Evolutionary conservation across 2,329 filamentous ascomycete genomes (phyloP), one percentile per base, ranked within the genome.

Genomic region (Exserohilum rostratum): DNA sequence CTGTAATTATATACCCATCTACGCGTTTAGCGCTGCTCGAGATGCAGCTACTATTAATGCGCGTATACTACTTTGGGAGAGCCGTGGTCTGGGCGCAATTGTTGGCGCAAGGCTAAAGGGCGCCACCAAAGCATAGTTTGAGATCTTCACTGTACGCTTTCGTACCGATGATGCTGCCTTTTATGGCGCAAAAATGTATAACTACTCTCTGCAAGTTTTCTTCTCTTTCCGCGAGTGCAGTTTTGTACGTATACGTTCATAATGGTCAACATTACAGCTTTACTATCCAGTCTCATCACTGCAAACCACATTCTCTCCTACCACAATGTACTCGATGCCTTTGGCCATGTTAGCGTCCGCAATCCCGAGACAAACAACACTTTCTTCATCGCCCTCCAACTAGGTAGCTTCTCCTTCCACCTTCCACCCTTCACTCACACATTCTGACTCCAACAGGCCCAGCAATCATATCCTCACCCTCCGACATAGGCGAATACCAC

Each of bases 341-440:
- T 79, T 57, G 81, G 82, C 18, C 82, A 84, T 52, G 66, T 84
- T n/a, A 82, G 80, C 9, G 69, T 81, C 30, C 75, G 82, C 3
- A 77, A 83, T 52, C 80, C 81, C 0, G 53, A 57, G 12, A 75
- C 79, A 5, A 67, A 75, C 3, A 62, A 71, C 2, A 77, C 71
- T 0, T 79, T 78, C 65, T 78, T 76, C 66, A 67, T 79, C 25
- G 70, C 76, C 11, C 58, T 68, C 17, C 67, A 69, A 11, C 46
- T 62, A 17, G 64, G 58, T 50, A 27, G n/a, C n/a, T n/a, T n/a
- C n/a, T n/a, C n/a, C n/a, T n/a, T n/a, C n/a, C n/a, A n/a, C n/a
- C n/a, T n/a, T n/a, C n/a, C n/a, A n/a, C n/a, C n/a, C n/a, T n/a
- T n/a, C n/a, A n/a, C 30, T 34, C 31, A 46, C 30, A 46, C 30